phyloP scores from a whole-genome alignment of 108 stramenopile species.

The Skeletonema menzelii region DNA sequence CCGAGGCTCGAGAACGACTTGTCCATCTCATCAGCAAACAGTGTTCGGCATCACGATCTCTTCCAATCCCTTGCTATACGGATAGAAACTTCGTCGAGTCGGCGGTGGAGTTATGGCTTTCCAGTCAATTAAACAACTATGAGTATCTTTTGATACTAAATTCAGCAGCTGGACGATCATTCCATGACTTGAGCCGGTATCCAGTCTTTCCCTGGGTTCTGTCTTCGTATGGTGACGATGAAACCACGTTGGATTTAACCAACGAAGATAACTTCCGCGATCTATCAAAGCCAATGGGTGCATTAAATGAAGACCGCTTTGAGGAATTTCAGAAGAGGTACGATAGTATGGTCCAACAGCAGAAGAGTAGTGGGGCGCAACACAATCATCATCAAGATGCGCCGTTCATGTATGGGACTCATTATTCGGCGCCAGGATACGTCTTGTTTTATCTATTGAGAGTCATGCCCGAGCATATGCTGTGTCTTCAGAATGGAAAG shows the following conservation, averaged over 20 bases:
- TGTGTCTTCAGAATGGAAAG: constrained; percentile 97
- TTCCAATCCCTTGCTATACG: constrained; percentile 64
- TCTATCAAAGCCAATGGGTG: constrained; percentile 97
- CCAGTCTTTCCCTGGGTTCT: constrained; percentile 99
- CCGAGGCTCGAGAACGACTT: constrained; percentile 73
- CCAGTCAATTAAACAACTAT: constrained; percentile 80
- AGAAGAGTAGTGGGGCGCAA: constrained; percentile 17
- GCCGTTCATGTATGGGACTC: constrained; percentile 94
- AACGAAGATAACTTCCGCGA: constrained; percentile 76
- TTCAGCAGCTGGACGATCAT: constrained; percentile 90
- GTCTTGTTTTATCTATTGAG: constrained; percentile 97
- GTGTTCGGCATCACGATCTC: background rate
- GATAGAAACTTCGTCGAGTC: constrained; percentile 77
- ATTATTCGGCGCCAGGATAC: constrained; percentile 97
- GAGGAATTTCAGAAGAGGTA: constrained; percentile 85
- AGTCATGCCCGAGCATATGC: constrained; percentile 96
- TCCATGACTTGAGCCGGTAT: constrained; percentile 96
- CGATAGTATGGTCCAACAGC: constrained; percentile 66
- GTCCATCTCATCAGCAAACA: constrained; percentile 55
- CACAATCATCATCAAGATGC: constrained; percentile 39
- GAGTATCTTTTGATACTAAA: constrained; percentile 96
- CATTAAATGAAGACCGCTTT: constrained; percentile 86
- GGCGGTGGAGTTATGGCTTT: constrained; percentile 68
- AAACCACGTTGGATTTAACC: constrained; percentile 45
- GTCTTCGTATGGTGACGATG: constrained; percentile 69